Conservation (phyloP, 176 grass and related monocot species). For the Leersia perrieri region DNA sequence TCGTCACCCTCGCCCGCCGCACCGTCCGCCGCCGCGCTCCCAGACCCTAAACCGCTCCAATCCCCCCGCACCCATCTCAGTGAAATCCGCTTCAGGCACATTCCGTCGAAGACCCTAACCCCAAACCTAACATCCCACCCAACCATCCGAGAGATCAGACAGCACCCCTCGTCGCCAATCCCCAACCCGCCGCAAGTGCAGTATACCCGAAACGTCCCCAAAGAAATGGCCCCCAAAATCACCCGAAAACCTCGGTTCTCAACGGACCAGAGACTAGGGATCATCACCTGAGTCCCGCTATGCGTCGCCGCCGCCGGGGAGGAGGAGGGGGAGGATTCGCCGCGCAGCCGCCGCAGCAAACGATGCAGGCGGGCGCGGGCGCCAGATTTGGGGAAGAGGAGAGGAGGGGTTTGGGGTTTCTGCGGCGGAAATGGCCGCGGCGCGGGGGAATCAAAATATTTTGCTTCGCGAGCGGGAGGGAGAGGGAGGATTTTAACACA, state of each 20-base stretch:
- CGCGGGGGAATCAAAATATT: too few species aligned
- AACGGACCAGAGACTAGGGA: neutral
- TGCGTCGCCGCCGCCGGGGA: neutral
- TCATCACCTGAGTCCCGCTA: neutral
- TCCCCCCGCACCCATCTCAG: neutral
- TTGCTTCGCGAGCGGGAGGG: neutral
- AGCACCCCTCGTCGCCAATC: neutral
- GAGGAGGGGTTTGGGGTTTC: neutral
- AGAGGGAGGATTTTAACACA: neutral
- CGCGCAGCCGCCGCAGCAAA: too few species aligned
- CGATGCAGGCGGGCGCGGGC: neutral
- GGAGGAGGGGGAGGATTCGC: neutral
- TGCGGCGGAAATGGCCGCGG: neutral
- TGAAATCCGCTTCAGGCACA: neutral
- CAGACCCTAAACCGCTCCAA: neutral
- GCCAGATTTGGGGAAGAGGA: too few species aligned
- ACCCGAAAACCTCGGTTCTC: neutral
- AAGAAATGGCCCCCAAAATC: neutral
- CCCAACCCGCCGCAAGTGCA: neutral
- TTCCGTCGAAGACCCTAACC: conserved; percentile 21
- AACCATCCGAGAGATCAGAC: neutral
- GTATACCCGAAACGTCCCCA: neutral
- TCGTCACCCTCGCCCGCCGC: too few species aligned
- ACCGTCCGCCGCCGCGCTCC: neutral
- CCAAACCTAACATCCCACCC: neutral